Base-by-base conservation (phyloP, 2,329 filamentous ascomycete genomes). In the Teratosphaeria gauchensis region DNA sequence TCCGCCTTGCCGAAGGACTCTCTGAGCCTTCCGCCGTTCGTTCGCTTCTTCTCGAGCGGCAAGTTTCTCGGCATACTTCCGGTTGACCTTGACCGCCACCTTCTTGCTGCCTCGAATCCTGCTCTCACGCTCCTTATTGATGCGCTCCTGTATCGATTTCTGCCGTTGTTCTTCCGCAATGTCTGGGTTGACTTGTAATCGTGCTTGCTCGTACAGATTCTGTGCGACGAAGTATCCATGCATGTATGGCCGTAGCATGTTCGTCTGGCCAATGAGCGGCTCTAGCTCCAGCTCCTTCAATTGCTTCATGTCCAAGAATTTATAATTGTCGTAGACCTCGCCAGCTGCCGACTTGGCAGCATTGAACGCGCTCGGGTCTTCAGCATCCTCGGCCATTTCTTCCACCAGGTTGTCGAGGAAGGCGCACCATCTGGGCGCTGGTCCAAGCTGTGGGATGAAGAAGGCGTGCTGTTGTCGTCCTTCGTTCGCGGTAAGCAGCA, bases 331-430 rank as follows among this genome's bases (percentile, higher is more conserved):
- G 78, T 99, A 99, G 9, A 94, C 90, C 66, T 94, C 87, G 32
- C 87, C 87, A 9, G 65, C 68, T 19, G 66, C 87, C 5, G 65
- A 66, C n/a, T 65, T 64, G 70, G 87, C 66, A n/a, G 73, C 69
- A 51, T 73, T 75, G 66, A 75, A 81, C 2, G 78, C 75, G 58
- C 82, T 81, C 4, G 84, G 85, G 67, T 87, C 84, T 66, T 84
- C 82, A 8, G 79, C 78, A 65, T 86, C 83, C 71, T 97, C 92
- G 8, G 92, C 92, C 90, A 99, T 96, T 75, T 99, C 95, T 77
- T 99, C 94, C 9, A 97, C 94, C 69, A 99, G 84, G 69, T 95
- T 96, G 75, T 99, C 95, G 62, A 99, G 78, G 83, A 97, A 97
- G 2, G 89, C 86, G 71, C 94, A 97, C 94, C 94, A 99, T 69